Base-by-base conservation (phyloP, 1,284 basidiomycete species). In the Ustilago shanxiensis region DNA sequence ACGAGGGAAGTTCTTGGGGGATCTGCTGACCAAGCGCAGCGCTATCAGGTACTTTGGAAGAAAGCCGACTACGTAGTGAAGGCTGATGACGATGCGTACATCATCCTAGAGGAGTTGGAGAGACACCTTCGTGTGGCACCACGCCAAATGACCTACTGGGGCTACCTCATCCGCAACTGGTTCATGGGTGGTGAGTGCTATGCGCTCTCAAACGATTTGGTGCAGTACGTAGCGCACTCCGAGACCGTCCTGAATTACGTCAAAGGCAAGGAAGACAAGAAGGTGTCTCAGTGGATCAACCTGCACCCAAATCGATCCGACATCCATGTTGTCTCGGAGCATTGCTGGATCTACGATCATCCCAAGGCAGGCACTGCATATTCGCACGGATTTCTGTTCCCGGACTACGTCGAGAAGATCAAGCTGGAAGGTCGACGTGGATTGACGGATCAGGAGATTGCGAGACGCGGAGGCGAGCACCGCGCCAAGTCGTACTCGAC, bases 161-260 rank as follows among this genome's bases (percentile, higher is more conserved):
- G 85, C 59, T 85, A 98, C 86, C 91, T 98, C 37, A 93, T 98
- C 52, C 95, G 94, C 76, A 93, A 95, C 83, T 89, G 89, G 62
- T 98, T 98, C 88, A 98, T 99, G 95, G 96, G 91, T 4, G 96
- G 96, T 24, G 95, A 99, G 87, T 88, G 95, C 68, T 99, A 99
- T 86, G 95, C 92, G 10, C 88, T 99, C 29, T 95, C 93, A 58
- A 93, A 92, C 89, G 92, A 92, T 84, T 88, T 99, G 61, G 94
- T 95, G n/a, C 89, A 93, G 71, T 98, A 93, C 91, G 89, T 95
- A 14, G 91, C 94, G 26, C 90, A 89, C 37, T 93, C 94, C 64
- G 89, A 91, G 9, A 87, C 88, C 9, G 89, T 96, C 18, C 90
- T 91, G 75, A 87, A 89, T 22, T 87, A 93, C 84, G 91, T 90